Evolutionary conservation across 202 grass and related monocot species (phyloP), one percentile per base, ranked within the genome.

Genomic region (Alloteropsis angusta): DNA sequence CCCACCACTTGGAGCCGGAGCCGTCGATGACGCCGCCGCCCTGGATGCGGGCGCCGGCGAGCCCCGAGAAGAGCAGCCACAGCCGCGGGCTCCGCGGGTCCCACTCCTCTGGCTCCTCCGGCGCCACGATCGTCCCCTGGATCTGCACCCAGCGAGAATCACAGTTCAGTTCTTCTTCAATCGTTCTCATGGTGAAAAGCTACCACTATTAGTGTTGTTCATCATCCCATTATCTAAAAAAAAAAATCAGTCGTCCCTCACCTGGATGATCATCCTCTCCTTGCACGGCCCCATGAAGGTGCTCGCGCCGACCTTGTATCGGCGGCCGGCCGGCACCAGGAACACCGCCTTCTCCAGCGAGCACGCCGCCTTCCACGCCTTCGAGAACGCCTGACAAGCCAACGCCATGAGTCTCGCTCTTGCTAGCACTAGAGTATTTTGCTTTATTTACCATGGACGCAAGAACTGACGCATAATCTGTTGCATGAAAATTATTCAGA

Each of bases 1-100:
- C 95, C 95, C 95, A 98, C 95, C 95, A 98, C 61, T 93, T 94
- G 13, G 85, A 85, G 18, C 92, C 95, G 68, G 92, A 90, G 77
- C 95, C 95, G 80, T 98, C 89, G 80, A 98, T 92, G 64, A 90
- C 18, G 28, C 91, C 95, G 30, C 85, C 91, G 30, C 95, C 95
- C 71, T 94, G 85, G 68, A 97, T 72, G 77, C 85, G 88, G 4
- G 87, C 83, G 52, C 87, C 89, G 16, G 64, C 71, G 74, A 98
- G 95, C 1, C 81, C 82, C 1, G 60, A 82, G 85, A 98, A 94
- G 56, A 85, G 82, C 2, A 98, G 87, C 91, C 95, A 98, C 22
- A 76, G 61, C 0, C 87, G 86, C 2, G 83, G 87, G 84, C 82
- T 92, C 25, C 37, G 80, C 0, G 95, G 87, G 67, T 94, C 81